phyloP scores from a whole-genome alignment of 371 early-diverging fungal genomes.

The Actinomortierella ambigua region DNA sequence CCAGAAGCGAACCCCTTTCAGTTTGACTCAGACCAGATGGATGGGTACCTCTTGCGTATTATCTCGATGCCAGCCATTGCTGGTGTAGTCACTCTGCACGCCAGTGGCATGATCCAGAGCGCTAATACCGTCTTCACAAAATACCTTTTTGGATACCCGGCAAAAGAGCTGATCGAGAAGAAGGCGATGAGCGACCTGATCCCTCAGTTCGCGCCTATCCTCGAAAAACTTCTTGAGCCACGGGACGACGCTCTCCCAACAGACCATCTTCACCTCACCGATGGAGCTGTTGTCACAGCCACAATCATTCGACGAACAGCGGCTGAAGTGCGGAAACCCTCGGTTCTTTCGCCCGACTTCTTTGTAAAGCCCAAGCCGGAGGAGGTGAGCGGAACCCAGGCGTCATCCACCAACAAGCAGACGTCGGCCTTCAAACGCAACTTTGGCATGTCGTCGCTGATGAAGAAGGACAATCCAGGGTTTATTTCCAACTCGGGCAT shows the following conservation, averaged over 20 bases:
- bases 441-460: constrained; percentile 45
- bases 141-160: constrained; percentile 69
- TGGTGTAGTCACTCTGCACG: constrained; percentile 65
- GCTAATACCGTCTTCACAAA: constrained; percentile 69
- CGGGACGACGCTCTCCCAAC: neutral
- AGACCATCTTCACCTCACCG: constrained; percentile 21
- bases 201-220: constrained; percentile 63
- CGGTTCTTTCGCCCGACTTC: constrained; percentile 42
- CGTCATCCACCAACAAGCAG: constrained; percentile 12
- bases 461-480: constrained; percentile 41
- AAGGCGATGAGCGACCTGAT: constrained; percentile 58
- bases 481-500: constrained; percentile 52
- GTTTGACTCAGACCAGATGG: constrained; percentile 23
- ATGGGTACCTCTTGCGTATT: constrained; percentile 52
- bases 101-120: constrained; percentile 60
- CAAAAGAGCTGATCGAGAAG: constrained; percentile 56
- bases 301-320: constrained; percentile 46
- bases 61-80: constrained; percentile 73
- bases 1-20: constrained; percentile 24
- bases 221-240: constrained; percentile 47
- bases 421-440: constrained; percentile 27
- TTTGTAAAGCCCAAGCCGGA: constrained; percentile 27
- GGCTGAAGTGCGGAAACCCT: constrained; percentile 37
- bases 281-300: constrained; percentile 45
- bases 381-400: constrained; percentile 1